Percentiles rank a stretch among this genome's conserved stretches.
phyloP scores from a whole-genome alignment of 805 yeast species.

The Yarrowia alimentaria region DNA sequence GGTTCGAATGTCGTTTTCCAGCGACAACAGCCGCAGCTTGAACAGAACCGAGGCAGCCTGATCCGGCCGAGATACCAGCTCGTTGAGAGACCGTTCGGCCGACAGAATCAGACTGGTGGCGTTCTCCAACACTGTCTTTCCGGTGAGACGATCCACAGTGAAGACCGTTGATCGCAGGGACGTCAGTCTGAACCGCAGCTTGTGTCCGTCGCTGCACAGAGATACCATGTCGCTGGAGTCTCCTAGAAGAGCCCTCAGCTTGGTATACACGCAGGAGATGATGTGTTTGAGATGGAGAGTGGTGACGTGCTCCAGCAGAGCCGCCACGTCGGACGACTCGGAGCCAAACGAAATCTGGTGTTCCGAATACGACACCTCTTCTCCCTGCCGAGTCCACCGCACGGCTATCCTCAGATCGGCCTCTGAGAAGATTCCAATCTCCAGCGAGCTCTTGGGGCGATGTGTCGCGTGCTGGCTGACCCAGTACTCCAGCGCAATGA shows the following conservation, averaged over 20 bases:
- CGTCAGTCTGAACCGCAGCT: slow-evolving; percentile 32
- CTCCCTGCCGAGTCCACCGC: slow-evolving; percentile 64
- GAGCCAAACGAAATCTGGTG: slow-evolving; percentile 26
- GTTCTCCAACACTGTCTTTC: slow-evolving; percentile 39
- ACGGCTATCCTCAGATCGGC: slow-evolving; percentile 35
- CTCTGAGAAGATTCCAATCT: slow-evolving; percentile 55
- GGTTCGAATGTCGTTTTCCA: slow-evolving; percentile 51
- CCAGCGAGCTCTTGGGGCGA: slow-evolving; percentile 52
- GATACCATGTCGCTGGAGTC: slow-evolving; percentile 23
- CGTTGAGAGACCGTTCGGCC: slow-evolving; percentile 40
- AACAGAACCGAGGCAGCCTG: slow-evolving; percentile 41
- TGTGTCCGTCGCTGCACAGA: slow-evolving; percentile 23
- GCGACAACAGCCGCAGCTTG: slow-evolving; percentile 50
- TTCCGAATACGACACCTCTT: slow-evolving; percentile 35
- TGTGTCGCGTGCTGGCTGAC: slow-evolving; percentile 41
- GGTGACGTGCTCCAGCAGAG: slow-evolving; percentile 43
- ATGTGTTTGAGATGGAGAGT: slow-evolving; percentile 44
- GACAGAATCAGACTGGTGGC: slow-evolving; percentile 44
- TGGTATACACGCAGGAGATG: slow-evolving; percentile 37
- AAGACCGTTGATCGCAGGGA: slow-evolving; percentile 31
- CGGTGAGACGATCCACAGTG: slow-evolving; percentile 34
- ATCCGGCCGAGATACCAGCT: slow-evolving; percentile 30
- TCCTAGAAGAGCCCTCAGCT: slow-evolving; percentile 5
- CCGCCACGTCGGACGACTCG: slow-evolving; percentile 40
- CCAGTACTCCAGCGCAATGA: slow-evolving; percentile 67